phyloP scores from a whole-genome alignment of 2,329 filamentous ascomycete species.

The Macroventuria anomochaeta region DNA sequence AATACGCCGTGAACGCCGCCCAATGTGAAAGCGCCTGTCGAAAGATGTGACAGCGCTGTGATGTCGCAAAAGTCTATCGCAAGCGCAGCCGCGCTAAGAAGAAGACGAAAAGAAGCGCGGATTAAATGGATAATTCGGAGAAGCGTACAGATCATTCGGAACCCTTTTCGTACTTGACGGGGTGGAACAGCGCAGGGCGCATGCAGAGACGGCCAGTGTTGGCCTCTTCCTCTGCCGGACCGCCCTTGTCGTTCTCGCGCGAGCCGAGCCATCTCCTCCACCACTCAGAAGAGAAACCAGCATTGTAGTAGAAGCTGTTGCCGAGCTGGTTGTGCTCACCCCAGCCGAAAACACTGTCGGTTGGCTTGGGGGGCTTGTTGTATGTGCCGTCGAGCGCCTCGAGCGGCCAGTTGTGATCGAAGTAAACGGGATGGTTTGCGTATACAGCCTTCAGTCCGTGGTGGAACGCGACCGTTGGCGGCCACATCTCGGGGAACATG shows the following conservation, averaged over 20 bases:
- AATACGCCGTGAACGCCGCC: constrained; percentile 45
- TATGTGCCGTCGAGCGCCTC: constrained; percentile 55
- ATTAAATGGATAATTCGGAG: constrained; percentile 35
- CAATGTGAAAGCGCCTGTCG: constrained; percentile 33
- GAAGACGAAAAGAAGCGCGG: constrained; percentile 22
- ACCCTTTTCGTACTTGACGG: constrained; percentile 56
- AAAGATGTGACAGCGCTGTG: constrained; percentile 21
- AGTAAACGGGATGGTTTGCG: constrained; percentile 79
- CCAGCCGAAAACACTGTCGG: constrained; percentile 58
- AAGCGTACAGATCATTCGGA: constrained; percentile 37
- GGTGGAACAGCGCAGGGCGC: constrained; percentile 54
- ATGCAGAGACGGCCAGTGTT: constrained; percentile 58
- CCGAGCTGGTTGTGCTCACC: constrained; percentile 60
- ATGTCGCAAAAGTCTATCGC: constrained; percentile 35
- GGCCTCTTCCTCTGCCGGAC: constrained; percentile 51
- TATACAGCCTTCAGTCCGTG: constrained; percentile 82
- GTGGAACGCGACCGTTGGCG: constrained; percentile 73
- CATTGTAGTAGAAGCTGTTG: constrained; percentile 60
- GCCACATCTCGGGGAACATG: constrained; percentile 81
- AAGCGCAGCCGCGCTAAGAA: constrained; percentile 27
- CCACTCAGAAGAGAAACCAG: constrained; percentile 55
- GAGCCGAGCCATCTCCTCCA: constrained; percentile 60
- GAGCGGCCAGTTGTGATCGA: constrained; percentile 73
- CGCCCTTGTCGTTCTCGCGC: constrained; percentile 53
- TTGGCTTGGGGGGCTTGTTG: constrained; percentile 56